Base-by-base conservation (phyloP, 768 basidiomycete genomes). In the Punctularia strigosozonata region DNA sequence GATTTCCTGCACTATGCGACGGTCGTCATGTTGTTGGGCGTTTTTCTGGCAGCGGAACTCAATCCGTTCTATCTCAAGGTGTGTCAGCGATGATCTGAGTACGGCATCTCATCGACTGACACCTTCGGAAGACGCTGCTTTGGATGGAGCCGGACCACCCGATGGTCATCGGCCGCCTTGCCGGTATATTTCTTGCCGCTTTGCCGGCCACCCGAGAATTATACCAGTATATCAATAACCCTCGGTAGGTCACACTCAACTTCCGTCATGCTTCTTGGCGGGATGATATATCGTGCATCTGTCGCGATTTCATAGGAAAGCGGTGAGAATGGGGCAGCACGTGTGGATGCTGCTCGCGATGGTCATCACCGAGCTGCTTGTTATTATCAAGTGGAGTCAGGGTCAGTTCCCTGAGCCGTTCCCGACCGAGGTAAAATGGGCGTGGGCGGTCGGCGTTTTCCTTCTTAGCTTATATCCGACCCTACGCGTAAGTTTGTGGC, bases 141-240 rank as follows among this genome's bases (percentile, higher is more conserved):
- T 89, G 87, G 86, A 81, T 90, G 79, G 85, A 89, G 52, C 88
- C 87, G 25, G 80, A 86, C 56, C 87, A 90, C 55, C 87, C 86
- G 8, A 75, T 90, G 46, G 68, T 90, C 36, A 82, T 88, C 42
- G 61, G 74, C 22, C 61, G 71, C 24, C 69, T 90, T 7, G 77
- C 74, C 13, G 75, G 75, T 43, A 75, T 90, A 44, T 90, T 90
- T 53, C 62, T 90, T 2, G 90, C 86, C 50, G 87, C 79, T n/a
- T 63, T 90, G 23, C 87, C 87, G 8, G 87, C 88, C 12, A 83
- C 80, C 42, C 65, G 87, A 49, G 87, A 90, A 62, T 59, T 88
- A 20, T 85, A 74, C 55, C 83, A 86, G 53, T 90, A 89, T 50
- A 72, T 85, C 50, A 84, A 80, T 51, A 73, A 83, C 55, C 80